Evolutionary conservation across 2,329 filamentous ascomycete species (phyloP).

Genomic region (Aspergillus latus): DNA sequence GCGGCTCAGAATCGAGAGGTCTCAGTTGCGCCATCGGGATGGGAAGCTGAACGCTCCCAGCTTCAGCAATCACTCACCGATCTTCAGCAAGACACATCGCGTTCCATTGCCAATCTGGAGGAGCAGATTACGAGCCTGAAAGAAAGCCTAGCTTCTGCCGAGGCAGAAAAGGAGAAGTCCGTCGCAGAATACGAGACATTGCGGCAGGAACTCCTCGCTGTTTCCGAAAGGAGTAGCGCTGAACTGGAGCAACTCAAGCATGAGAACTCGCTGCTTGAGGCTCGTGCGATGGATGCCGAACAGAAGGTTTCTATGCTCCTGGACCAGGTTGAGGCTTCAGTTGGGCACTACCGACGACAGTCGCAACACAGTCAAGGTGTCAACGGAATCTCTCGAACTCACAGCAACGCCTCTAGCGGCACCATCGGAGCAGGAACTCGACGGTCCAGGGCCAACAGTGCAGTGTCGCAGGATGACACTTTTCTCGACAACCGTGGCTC

Average conservation of each 20-base stretch:
- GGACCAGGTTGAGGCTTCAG: constrained; percentile 89
- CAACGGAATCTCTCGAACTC: constrained; percentile 49
- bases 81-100: constrained; percentile 68
- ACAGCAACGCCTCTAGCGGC: constrained; percentile 56
- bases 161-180: constrained; percentile 69
- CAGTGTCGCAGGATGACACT: constrained; percentile 43
- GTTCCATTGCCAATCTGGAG: constrained; percentile 68
- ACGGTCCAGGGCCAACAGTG: constrained; percentile 43
- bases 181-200: constrained; percentile 56
- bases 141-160: constrained; percentile 65
- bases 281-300: constrained; percentile 84
- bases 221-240: constrained; percentile 56
- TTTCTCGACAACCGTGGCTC: constrained; percentile 59
- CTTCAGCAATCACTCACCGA: constrained; percentile 68
- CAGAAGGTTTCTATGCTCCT: constrained; percentile 88
- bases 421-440: constrained; percentile 36
- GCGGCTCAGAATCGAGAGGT: constrained; percentile 57
- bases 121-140: constrained; percentile 67
- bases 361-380: constrained; percentile 46
- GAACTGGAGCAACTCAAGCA: constrained; percentile 79
- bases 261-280: constrained; percentile 79
- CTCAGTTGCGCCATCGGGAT: constrained; percentile 56
- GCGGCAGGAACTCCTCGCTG: constrained; percentile 57
- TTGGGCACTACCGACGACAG: constrained; percentile 89
- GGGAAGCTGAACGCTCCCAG: constrained; percentile 70